These are phyloP conservation scores for Globisporangium camurandrum DNA, from an alignment of 352 stramenopile genomes.

Conservation along the genomic window DNA sequence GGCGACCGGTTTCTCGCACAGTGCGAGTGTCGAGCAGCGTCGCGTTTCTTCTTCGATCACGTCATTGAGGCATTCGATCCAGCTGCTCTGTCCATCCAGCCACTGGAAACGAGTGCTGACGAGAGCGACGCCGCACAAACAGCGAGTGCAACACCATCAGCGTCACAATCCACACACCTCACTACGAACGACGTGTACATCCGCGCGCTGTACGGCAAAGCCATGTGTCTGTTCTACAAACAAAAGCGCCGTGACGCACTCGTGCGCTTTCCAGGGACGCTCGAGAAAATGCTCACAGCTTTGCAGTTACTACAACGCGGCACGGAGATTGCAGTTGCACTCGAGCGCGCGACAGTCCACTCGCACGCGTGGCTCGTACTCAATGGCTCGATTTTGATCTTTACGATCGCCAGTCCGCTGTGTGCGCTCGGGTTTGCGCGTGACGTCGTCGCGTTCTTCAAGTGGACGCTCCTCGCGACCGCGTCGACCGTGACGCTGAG, in stretches of 20 bases:
- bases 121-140: background rate
- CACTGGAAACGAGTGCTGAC: no score
- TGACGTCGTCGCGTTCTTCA: slow-evolving; percentile 53
- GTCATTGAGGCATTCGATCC: slow-evolving; percentile 13
- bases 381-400: slow-evolving; percentile 58
- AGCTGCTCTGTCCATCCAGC: background rate
- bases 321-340: slow-evolving; percentile 30
- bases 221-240: slow-evolving; percentile 31
- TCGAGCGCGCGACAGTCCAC: slow-evolving; percentile 22
- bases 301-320: slow-evolving; percentile 29
- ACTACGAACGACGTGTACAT: slow-evolving; percentile 26
- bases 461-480: slow-evolving; percentile 49
- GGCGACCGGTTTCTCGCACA: slow-evolving; percentile 40
- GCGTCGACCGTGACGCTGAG: slow-evolving; percentile 46
- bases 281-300: slow-evolving; percentile 36
- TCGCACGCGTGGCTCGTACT: slow-evolving; percentile 50
- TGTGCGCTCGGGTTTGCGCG: slow-evolving; percentile 34
- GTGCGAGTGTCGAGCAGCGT: slow-evolving; percentile 40
- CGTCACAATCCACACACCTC: background rate
- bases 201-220: slow-evolving; percentile 32
- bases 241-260: slow-evolving; percentile 25
- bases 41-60: slow-evolving; percentile 39
- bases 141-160: background rate
- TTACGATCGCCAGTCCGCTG: slow-evolving; percentile 41
- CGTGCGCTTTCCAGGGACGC: slow-evolving; percentile 34